These are phyloP conservation scores for Camellia lanceoleosa DNA, from an alignment of 148 eudicot genomes.

Conservation along the genomic window DNA sequence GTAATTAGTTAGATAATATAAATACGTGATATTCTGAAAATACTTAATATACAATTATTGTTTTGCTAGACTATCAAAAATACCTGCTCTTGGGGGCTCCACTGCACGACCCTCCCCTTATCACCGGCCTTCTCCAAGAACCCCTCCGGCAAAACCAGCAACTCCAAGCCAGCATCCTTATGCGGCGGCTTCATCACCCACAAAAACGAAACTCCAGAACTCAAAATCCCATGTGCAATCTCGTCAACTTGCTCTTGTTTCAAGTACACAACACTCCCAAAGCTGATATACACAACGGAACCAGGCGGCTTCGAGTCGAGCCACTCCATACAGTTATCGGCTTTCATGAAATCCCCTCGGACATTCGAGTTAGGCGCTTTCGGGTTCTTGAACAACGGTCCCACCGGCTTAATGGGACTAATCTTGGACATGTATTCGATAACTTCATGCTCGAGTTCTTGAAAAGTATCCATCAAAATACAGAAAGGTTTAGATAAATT, in stretches of 20 bases:
- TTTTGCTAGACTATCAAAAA: no score
- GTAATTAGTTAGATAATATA: no score
- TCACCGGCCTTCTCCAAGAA: conserved; percentile 62
- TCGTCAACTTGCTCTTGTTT: conserved; percentile 67
- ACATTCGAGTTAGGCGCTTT: conserved; percentile 19
- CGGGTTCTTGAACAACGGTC: conserved; percentile 53
- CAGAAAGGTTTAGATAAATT: conserved; percentile 56
- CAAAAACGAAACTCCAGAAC: conserved; percentile 48
- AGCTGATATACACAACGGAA: conserved; percentile 71
- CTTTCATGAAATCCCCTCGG: conserved; percentile 46
- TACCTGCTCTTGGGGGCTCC: conserved; percentile 63
- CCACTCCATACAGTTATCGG: conserved; percentile 54
- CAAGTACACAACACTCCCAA: conserved; percentile 60
- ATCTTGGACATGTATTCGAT: conserved; percentile 41
- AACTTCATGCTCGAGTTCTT: conserved; percentile 59
- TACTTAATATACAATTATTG: no score
- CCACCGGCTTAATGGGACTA: conserved; percentile 58
- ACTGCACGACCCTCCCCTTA: conserved; percentile 57
- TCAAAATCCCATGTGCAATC: conserved; percentile 58
- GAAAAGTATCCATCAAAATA: conserved; percentile 64
- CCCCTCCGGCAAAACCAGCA: conserved; percentile 46
- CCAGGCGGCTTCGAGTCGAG: conserved; percentile 43
- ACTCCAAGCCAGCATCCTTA: conserved; percentile 16
- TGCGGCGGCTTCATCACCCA: conserved; percentile 77
- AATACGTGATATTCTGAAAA: no score